phyloP scores from a whole-genome alignment of 2,329 filamentous ascomycete genomes.

The Arthrobotrys pseudoclavata region DNA sequence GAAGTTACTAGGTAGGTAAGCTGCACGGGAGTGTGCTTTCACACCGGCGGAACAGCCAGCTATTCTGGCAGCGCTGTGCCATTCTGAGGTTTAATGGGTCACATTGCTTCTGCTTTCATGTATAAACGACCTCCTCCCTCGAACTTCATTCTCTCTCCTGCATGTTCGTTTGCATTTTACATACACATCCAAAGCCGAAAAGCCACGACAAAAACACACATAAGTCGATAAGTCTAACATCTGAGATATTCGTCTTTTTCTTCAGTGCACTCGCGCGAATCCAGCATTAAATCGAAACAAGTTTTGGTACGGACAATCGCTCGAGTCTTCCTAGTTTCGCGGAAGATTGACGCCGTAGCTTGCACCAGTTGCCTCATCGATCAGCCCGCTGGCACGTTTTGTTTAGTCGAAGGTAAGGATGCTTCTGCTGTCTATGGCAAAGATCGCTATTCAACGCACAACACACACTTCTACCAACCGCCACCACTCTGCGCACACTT shows the following conservation, averaged over 20 bases:
- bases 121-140: slow-evolving; percentile 49
- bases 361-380: slow-evolving; percentile 59
- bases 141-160: slow-evolving; percentile 23
- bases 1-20: slow-evolving; percentile 13
- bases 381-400: slow-evolving; percentile 43
- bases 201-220: slow-evolving; percentile 16
- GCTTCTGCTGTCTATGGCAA: slow-evolving; percentile 45
- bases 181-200: slow-evolving; percentile 21
- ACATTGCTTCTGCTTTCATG: slow-evolving; percentile 41
- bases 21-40: slow-evolving; percentile 33
- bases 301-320: slow-evolving; percentile 45
- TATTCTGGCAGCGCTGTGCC: slow-evolving; percentile 21
- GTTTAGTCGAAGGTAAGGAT: slow-evolving; percentile 52
- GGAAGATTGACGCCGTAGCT: slow-evolving; percentile 58
- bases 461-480: slow-evolving; percentile 20
- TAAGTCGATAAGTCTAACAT: slow-evolving; percentile 23
- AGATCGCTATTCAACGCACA: slow-evolving; percentile 58
- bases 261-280: slow-evolving; percentile 1
- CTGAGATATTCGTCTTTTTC: slow-evolving; percentile 14
- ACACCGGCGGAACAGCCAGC: slow-evolving; percentile 33
- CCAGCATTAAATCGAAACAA: slow-evolving; percentile 38
- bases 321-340: slow-evolving; percentile 55
- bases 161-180: slow-evolving; percentile 22
- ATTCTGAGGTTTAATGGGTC: slow-evolving; percentile 27
- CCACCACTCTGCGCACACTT: background rate